phyloP scores from a whole-genome alignment of 2,329 filamentous ascomycete genomes.

The Epichloe elymi region DNA sequence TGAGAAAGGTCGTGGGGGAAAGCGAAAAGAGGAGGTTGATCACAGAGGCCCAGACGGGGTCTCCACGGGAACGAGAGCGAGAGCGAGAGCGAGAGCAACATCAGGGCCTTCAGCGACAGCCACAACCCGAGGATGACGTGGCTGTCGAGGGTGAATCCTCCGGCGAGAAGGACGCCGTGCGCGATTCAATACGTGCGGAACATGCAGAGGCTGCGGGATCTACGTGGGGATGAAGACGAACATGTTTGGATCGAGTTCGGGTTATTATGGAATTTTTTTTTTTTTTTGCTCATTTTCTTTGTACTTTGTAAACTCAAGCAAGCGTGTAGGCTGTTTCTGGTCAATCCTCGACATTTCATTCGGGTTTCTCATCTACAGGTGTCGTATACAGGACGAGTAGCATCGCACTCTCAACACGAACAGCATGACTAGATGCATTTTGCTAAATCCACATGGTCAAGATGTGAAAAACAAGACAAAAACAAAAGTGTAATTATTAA shows the following conservation, averaged over 20 bases:
- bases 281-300: too few species aligned
- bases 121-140: neutral
- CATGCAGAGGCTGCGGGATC: neutral
- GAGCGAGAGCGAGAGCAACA: neutral
- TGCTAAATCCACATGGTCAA: too few species aligned
- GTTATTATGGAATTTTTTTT: too few species aligned
- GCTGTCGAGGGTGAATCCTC: neutral
- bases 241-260: neutral
- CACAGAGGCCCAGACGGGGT: conserved; percentile 4
- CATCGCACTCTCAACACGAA: too few species aligned
- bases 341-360: too few species aligned
- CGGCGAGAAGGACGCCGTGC: neutral
- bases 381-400: too few species aligned
- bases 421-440: too few species aligned
- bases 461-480: too few species aligned
- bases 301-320: neutral
- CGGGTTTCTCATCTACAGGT: too few species aligned
- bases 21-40: conserved; percentile 29
- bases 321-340: neutral
- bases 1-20: conserved; percentile 42
- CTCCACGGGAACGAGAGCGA: neutral
- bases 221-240: neutral
- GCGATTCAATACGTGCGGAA: neutral
- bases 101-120: neutral
- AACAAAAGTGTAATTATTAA: neutral